Conservation (phyloP, 768 basidiomycete species). For the Coprinopsis sp. region DNA sequence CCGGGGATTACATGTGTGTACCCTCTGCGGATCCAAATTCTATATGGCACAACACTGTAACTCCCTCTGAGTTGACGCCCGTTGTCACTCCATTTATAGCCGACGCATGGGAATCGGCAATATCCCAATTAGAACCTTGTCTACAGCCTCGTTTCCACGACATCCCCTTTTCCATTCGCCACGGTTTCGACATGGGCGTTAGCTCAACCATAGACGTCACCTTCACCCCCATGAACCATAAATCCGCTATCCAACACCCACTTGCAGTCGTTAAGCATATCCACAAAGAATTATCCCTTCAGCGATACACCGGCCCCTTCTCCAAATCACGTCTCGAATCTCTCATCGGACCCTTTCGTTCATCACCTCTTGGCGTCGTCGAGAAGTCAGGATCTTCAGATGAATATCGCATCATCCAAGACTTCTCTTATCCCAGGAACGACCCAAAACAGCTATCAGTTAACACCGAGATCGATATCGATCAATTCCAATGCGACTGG, state of each 20-base stretch:
- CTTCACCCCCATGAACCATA: slow-evolving; percentile 19
- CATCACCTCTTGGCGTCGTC: slow-evolving; percentile 36
- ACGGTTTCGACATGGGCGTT: slow-evolving; percentile 22
- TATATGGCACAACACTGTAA: too few species aligned
- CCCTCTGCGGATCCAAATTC: slow-evolving; percentile 18
- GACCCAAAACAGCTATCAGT: slow-evolving; percentile 21
- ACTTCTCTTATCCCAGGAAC: slow-evolving; percentile 25
- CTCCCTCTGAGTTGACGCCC: slow-evolving; percentile 13
- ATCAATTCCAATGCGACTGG: slow-evolving; percentile 25
- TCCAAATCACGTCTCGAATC: slow-evolving; percentile 19
- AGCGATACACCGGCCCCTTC: slow-evolving; percentile 17
- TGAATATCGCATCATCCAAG: slow-evolving; percentile 30
- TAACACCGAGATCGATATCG: slow-evolving; percentile 24
- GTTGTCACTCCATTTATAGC: slow-evolving; percentile 21
- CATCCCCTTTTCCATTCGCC: slow-evolving; percentile 16
- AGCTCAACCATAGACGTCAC: not conserved
- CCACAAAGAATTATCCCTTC: slow-evolving; percentile 8
- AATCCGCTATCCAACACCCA: slow-evolving; percentile 14
- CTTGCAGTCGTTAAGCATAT: slow-evolving; percentile 13
- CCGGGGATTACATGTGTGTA: slow-evolving; percentile 12
- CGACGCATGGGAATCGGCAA: slow-evolving; percentile 13
- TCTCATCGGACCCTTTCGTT: slow-evolving; percentile 36
- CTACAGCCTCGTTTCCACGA: slow-evolving; percentile 16
- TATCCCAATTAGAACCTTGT: slow-evolving; percentile 6
- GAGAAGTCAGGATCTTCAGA: slow-evolving; percentile 24